Evolutionary conservation across 108 stramenopile genomes (phyloP).

Genomic region (Schizochytrium sp.): DNA sequence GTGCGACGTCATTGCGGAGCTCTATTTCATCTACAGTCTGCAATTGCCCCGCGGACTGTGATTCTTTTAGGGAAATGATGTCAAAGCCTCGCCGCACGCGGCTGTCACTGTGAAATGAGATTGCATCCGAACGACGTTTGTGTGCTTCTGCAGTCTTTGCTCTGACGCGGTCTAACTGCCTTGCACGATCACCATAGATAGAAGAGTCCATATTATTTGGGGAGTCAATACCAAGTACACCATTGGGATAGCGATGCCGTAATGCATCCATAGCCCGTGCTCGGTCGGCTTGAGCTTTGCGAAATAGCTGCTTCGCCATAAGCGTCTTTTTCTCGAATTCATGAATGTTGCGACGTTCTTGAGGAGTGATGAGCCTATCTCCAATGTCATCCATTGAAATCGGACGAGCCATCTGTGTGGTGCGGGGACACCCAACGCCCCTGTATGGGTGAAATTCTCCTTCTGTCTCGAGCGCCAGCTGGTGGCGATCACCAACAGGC

Average conservation of each 20-base stretch:
- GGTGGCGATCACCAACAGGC: not conserved
- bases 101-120: not conserved
- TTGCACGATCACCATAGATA: slow-evolving; percentile 21
- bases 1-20: not conserved
- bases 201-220: slow-evolving; percentile 13
- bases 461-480: slow-evolving; percentile 5
- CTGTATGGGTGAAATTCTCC: slow-evolving; percentile 52
- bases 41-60: no score
- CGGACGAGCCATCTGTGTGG: not conserved
- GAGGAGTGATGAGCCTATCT: not conserved
- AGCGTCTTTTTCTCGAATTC: slow-evolving; percentile 14
- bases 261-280: slow-evolving; percentile 2
- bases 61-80: not conserved
- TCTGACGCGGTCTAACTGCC: slow-evolving; percentile 12
- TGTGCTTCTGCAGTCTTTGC: slow-evolving; percentile 14
- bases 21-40: not conserved
- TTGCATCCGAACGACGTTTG: not conserved
- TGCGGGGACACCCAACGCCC: not conserved
- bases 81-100: slow-evolving; percentile 29
- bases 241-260: slow-evolving; percentile 13
- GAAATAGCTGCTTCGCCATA: not conserved
- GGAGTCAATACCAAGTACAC: slow-evolving; percentile 50
- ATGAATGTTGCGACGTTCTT: not conserved
- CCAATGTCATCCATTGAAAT: not conserved
- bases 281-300: slow-evolving; percentile 34